Base-by-base conservation (phyloP, 805 yeast genomes). In the Candida tallmaniae region DNA sequence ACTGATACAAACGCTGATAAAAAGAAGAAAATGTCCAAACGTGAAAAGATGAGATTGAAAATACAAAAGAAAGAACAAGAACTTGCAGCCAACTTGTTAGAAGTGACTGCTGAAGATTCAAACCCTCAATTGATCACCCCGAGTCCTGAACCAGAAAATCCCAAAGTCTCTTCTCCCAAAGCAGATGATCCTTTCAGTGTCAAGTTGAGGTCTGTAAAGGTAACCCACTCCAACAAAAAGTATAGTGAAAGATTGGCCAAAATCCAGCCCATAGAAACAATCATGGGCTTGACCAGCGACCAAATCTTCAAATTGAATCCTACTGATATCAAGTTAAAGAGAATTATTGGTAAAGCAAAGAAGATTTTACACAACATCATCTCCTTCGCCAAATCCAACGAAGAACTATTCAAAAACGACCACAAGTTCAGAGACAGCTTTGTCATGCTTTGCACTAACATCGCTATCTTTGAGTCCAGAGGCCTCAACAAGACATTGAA, bases 281-380 rank as follows among this genome's bases (percentile, higher is more conserved):
- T 64, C 23, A 56, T 60, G 33, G 70, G 70, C 2, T 47, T 63
- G 23, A 50, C 58, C 2, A 61, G 58, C 35, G 45, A 50, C 31
- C 68, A 63, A 38, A 59, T 63, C 17, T 47, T 58, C 32, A 51
- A 50, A 20, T 48, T 59, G 27, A 54, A 50, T 18, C 39, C 46
- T 15, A 46, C 53, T n/a, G 69, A 64, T 47, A 65, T 64, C 27
- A 63, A 63, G 40, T 41, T 60, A 29, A 64, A 64, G 38, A 56
- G 61, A 19, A 56, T 64, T 24, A 44, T 54, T 9, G 47, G 57
- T n/a, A 56, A 61, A 38, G 52, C 63, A 9, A 38, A 34, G 13
- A 40, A 40, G 17, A 20, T 18, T 3, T 30, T 40, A 14, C 23
- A 16, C 6, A 29, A 29, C 12, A 36, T 43, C 12, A 27, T 43